Percentiles rank a stretch among this genome's conserved stretches.
phyloP scores from a whole-genome alignment of 2,329 filamentous ascomycete genomes.

The Cercospora beticola region DNA sequence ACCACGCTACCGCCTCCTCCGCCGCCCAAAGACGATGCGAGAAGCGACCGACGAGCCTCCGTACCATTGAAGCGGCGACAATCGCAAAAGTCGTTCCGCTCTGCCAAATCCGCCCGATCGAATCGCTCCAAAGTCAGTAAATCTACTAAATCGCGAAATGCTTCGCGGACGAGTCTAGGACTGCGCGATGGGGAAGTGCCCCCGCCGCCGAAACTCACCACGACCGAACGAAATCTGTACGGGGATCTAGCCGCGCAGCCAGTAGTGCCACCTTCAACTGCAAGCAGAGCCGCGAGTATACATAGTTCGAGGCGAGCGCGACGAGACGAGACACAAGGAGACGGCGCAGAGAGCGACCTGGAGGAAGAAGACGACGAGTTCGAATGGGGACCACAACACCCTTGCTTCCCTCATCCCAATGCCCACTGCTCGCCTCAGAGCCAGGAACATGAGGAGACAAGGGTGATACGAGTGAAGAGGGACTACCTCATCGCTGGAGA shows the following conservation, averaged over 20 bases:
- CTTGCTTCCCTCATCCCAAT: conserved; percentile 91
- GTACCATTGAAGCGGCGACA: conserved; percentile 36
- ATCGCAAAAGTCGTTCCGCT: conserved; percentile 32
- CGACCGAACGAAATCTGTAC: conserved; percentile 5
- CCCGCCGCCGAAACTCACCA: conserved; percentile 9
- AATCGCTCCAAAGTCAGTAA: conserved; percentile 12
- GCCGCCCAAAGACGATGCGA: conserved; percentile 20
- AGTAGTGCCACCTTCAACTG: neutral
- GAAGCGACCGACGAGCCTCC: conserved; percentile 29
- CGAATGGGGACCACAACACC: conserved; percentile 90
- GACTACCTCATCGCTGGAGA: conserved; percentile 90
- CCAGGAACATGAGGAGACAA: conserved; percentile 70
- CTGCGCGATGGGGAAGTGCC: conserved; percentile 13
- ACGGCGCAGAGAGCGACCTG: conserved; percentile 42
- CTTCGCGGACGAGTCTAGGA: neutral
- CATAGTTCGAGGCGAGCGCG: conserved; percentile 10
- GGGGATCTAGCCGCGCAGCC: conserved; percentile 11
- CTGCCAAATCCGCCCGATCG: conserved; percentile 10
- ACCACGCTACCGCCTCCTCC: conserved; percentile 25
- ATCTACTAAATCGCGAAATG: conserved; percentile 6
- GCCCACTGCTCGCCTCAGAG: conserved; percentile 82
- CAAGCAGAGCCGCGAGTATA: conserved; percentile 3
- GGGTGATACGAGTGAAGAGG: conserved; percentile 85
- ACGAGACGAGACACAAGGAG: conserved; percentile 21
- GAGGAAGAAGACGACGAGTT: conserved; percentile 60